Evolutionary conservation across 1,284 basidiomycete species (phyloP), one percentile per base, ranked within the genome.

Genomic region (Sparassis latifolia): DNA sequence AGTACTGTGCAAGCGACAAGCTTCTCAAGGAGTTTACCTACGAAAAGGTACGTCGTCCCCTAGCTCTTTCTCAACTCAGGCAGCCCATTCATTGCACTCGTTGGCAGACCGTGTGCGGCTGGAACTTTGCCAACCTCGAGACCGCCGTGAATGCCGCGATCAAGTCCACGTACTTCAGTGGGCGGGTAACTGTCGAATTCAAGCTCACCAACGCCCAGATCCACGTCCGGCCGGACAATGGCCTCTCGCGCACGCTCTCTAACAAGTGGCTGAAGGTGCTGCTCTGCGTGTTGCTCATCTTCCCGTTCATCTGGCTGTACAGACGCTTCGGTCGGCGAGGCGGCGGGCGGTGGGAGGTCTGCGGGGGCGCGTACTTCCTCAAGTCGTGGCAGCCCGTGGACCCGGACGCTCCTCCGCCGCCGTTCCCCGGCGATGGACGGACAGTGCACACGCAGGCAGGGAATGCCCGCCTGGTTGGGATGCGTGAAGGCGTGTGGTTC

Each of bases 401-500:
- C 30, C 44, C 37, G n/a, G 58, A 63, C 7, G 45, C 62, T 10
- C 56, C 63, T 33, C 52, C 56, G 29, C 58, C 39, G 29, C 54
- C 52, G 2, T 57, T 62, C 50, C 47, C 52, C 32, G 55, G 58
- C 29, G 40, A 30, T 9, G 42, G 10, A n/a, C 56, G 60, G 33
- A 59, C 63, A 48, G 58, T 65, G 42, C 64, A 63, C 44, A 66
- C 67, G n/a, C 52, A 63, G 4, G 57, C 62, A 33, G 68, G 70
- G 4, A 59, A 53, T 7, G 69, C 66, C 28, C 68, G 63, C 52
- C 60, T 81, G 4, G 59, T 77, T 2, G 89, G 89, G 1, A 58
- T 79, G 51, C 74, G 74, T 52, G 89, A 91, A 66, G 84, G 82
- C 4, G 77, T 84, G 55, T 92, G 87, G 87, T 86, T 89, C 66